Base-by-base conservation (phyloP, 208 protist species). In the Wallacemonas sp. region DNA sequence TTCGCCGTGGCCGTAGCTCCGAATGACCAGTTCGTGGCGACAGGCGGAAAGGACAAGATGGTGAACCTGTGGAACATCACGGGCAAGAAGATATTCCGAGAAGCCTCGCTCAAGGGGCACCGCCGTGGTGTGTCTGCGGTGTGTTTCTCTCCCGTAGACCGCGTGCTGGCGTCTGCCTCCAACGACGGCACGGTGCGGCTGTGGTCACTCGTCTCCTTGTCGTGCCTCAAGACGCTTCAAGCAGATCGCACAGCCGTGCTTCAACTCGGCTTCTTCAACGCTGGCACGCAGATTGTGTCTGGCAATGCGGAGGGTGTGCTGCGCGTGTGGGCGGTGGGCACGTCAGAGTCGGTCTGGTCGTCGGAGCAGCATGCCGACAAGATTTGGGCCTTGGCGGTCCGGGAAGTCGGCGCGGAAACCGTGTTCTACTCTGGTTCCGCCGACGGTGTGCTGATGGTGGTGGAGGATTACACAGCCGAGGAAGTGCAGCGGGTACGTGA, bases 381-480 rank as follows among this genome's bases (percentile, higher is more conserved):
- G 75, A 79, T 96, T 9, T 97, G 92, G 90, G 82, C 80, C 1
- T 74, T 97, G 1, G 59, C 56, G 11, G 84, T 97, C 59, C 36
- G 75, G 46, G 83, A 92, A 60, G 12, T 26, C 4, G 51, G 44
- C 53, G 34, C 46, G 9, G 79, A 77, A 14, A 88, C 73, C 21
- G 22, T 91, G 27, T 87, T 96, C 56, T 62, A 92, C 63, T 82
- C 88, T n/a, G 87, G 92, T n/a, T 75, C 86, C 14, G 86, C 92
- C 1, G 92, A 95, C 51, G 92, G 90, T 42, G 82, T 91, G n/a
- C 61, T 97, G 14, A 75, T 89, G 19, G 84, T 80, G 27, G 89
- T 84, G 24, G 90, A 95, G 72, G 92, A 97, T 70, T 96, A 91
- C 82, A 97, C 92, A n/a, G 75, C 81, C 11, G 88, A 94, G 79